Conservation (phyloP, 768 basidiomycete genomes). For the Xanthoconium purpureum region DNA sequence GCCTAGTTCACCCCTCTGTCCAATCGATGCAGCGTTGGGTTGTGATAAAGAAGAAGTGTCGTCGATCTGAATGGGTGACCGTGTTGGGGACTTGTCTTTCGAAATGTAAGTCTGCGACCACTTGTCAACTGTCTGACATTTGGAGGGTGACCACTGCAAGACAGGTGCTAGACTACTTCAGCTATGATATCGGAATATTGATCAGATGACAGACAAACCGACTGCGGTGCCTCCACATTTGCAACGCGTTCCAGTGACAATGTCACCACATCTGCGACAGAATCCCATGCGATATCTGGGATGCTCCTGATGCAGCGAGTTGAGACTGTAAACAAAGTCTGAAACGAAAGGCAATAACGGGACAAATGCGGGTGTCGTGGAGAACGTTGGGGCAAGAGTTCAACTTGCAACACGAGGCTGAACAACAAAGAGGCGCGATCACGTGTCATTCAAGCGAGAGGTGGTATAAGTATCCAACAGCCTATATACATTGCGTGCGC, state of each 20-base stretch:
- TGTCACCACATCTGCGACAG: slow-evolving; percentile 83
- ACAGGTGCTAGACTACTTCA: slow-evolving; percentile 52
- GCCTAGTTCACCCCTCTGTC: slow-evolving; percentile 1
- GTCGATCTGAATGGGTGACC: slow-evolving; percentile 28
- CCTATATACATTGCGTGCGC: neutral
- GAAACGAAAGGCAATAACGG: neutral
- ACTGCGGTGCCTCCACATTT: slow-evolving; percentile 78
- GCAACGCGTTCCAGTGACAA: slow-evolving; percentile 67
- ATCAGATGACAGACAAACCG: slow-evolving; percentile 48
- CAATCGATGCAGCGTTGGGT: slow-evolving; percentile 8
- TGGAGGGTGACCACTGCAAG: slow-evolving; percentile 54
- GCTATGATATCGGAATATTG: slow-evolving; percentile 2
- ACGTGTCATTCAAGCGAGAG: slow-evolving; percentile 8
- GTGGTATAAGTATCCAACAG: neutral
- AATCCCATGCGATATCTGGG: slow-evolving; percentile 59
- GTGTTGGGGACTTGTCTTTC: slow-evolving; percentile 46
- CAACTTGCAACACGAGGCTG: slow-evolving; percentile 11
- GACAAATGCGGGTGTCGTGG: neutral
- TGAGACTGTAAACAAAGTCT: neutral
- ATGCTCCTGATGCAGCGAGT: neutral
- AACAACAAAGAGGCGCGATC: slow-evolving; percentile 9
- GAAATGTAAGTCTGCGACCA: slow-evolving; percentile 82
- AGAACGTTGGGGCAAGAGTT: slow-evolving; percentile 3
- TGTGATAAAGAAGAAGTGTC: slow-evolving; percentile 10
- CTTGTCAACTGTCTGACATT: slow-evolving; percentile 51